phyloP scores from a whole-genome alignment of 495 filamentous ascomycete genomes.

The Chlorociboria aeruginascens region DNA sequence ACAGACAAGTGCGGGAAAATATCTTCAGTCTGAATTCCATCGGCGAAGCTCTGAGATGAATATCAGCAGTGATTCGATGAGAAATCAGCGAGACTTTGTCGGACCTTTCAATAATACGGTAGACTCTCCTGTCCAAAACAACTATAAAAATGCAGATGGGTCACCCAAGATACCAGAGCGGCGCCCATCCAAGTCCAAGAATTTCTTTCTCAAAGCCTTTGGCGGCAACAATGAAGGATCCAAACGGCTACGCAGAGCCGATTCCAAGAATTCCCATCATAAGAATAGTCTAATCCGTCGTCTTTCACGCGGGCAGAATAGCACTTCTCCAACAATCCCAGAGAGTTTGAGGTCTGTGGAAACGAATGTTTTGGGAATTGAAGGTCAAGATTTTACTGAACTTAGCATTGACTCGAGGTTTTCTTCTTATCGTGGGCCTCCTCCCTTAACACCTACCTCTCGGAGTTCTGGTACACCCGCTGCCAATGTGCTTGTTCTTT shows the following conservation, averaged over 20 bases:
- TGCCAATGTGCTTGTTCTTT: conserved; percentile 24
- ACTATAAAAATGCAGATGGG: not conserved
- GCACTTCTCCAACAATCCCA: too few species aligned
- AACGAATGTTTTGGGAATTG: not conserved
- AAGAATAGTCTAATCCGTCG: conserved; percentile 12
- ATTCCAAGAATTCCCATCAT: conserved; percentile 3
- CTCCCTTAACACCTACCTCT: not conserved
- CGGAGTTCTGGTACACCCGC: not conserved
- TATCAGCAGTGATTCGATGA: conserved; percentile 7
- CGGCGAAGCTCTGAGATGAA: not conserved
- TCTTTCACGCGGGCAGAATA: conserved; percentile 3
- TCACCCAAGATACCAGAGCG: conserved; percentile 5
- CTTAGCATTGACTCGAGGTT: conserved; percentile 15
- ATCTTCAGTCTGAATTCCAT: conserved; percentile 14
- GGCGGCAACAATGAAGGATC: conserved; percentile 1
- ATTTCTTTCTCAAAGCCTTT: conserved; percentile 15
- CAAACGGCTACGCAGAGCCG: not conserved
- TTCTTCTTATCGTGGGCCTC: conserved; percentile 1
- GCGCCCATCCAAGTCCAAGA: conserved; percentile 16
- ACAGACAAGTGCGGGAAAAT: conserved; percentile 10
- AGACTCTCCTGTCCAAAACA: not conserved
- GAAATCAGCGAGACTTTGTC: conserved; percentile 3
- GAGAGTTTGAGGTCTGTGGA: too few species aligned
- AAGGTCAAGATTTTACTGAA: conserved; percentile 11
- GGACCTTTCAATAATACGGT: not conserved